These are phyloP conservation scores for Malassezia vespertilionis DNA, from an alignment of 1,284 basidiomycete genomes.

Conservation along the genomic window DNA sequence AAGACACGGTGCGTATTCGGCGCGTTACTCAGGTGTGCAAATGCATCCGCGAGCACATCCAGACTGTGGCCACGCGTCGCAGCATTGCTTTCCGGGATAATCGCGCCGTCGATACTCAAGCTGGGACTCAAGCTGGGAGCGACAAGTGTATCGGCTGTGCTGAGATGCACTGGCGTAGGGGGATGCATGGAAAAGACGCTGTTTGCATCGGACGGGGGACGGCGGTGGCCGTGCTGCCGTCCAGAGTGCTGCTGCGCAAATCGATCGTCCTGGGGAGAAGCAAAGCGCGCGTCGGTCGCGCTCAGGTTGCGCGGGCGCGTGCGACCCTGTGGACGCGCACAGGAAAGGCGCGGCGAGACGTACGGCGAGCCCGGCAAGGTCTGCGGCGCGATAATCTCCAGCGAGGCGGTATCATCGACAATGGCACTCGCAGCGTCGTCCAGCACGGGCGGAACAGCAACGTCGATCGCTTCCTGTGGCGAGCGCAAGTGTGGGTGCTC, in stretches of 20 bases:
- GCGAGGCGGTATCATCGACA: constrained; percentile 26
- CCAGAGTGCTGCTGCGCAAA: constrained; percentile 4
- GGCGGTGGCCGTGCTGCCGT: constrained; percentile 9
- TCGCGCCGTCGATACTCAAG: constrained; percentile 43
- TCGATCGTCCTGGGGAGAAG: background rate
- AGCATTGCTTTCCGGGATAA: constrained; percentile 32
- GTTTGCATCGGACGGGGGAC: constrained; percentile 9
- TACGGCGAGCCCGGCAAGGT: background rate
- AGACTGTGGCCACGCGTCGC: constrained; percentile 33
- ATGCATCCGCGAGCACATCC: constrained; percentile 33
- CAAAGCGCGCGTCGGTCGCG: background rate
- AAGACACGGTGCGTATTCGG: background rate
- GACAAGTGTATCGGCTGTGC: background rate
- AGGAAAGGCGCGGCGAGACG: constrained; percentile 4
- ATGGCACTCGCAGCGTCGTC: constrained; percentile 44
- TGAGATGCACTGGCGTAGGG: background rate
- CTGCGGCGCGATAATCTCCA: constrained; percentile 38
- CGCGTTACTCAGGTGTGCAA: constrained; percentile 4
- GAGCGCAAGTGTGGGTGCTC: constrained; percentile 36
- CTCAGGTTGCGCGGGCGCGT: background rate
- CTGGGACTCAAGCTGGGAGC: constrained; percentile 18
- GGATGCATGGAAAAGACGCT: background rate
- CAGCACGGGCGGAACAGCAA: constrained; percentile 39
- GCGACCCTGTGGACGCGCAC: too few species aligned
- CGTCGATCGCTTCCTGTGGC: constrained; percentile 39